Base-by-base conservation (phyloP, 2,329 filamentous ascomycete genomes). In the Sarocladium strictum region DNA sequence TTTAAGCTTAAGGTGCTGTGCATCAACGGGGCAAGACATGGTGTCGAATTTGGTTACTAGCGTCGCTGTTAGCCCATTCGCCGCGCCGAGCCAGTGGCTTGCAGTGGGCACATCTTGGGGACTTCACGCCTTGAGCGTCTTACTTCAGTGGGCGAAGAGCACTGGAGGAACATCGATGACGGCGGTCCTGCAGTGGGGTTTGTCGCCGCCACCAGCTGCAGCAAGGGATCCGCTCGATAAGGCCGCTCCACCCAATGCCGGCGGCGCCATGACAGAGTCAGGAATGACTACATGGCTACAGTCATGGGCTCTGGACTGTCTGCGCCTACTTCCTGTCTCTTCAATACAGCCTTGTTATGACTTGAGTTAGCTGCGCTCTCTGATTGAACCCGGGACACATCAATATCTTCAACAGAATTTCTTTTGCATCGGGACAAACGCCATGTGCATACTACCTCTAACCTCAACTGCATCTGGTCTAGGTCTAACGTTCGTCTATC, bases 21-120 rank as follows among this genome's bases (percentile, higher is more conserved):
- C 29, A 32, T 32, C 29, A 32, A 32, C 12, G 29, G 29, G 29
- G 29, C 35, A 38, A 38, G 29, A 38, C 35, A 43, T 43, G 40
- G 40, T 43, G 40, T 43, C 40, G 40, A 43, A 21, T 43, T 9
- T 7, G 35, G 40, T 43, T 19, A 19, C 40, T 43, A 43, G 40
- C 21, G 40, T 27, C 43, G 23, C 43, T 47, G 24, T 47, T 47
- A 47, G 43, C 23, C 14, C 19, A 47, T 47, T n/a, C 21, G 43
- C 43, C 43, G 43, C 27, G 43, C 43, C 43, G 43, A 47, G 43
- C 43, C 43, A 47, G 43, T 47, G 43, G 43, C 40, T 43, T 43
- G 40, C 40, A 43, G 40, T 43, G 17, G 40, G 21, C 15, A 19
- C 17, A 24, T 43, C 21, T 12, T 12, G 40, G 40, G 5, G 7